phyloP scores from a whole-genome alignment of 139 green algal species.

The Chlamydomonas eustigma region DNA sequence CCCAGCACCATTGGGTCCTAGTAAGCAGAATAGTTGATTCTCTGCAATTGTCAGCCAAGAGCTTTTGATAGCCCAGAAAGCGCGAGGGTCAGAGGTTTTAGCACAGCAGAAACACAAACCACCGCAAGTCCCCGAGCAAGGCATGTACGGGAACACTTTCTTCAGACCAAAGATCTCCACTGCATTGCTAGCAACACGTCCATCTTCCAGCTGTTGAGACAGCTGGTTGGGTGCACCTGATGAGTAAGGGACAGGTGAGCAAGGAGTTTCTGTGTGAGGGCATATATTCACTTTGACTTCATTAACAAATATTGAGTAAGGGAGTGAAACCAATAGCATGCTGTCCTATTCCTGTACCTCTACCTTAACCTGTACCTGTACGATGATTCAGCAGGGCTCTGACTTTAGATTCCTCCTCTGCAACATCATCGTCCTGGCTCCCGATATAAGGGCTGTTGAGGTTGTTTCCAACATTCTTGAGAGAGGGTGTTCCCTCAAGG shows the following conservation, averaged over 20 bases:
- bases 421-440: constrained; percentile 54
- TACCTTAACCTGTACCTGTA: constrained; percentile 29
- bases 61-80: constrained; percentile 77
- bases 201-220: too few relatives aligned
- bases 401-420: constrained; percentile 61
- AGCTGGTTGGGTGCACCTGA: too few relatives aligned
- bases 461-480: constrained; percentile 12
- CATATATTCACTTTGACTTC: too few relatives aligned
- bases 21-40: constrained; percentile 77
- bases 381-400: constrained; percentile 46
- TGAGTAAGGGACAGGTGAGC: too few relatives aligned
- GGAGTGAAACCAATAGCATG: too few relatives aligned
- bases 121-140: not conserved
- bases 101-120: constrained; percentile 26
- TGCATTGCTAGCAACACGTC: too few relatives aligned
- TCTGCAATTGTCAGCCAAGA: constrained; percentile 77
- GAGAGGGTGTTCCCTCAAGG: not conserved
- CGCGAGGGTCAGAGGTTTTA: constrained; percentile 4
- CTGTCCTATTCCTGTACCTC: too few relatives aligned
- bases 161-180: constrained; percentile 83
- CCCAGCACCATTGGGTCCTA: constrained; percentile 67
- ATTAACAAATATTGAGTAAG: too few relatives aligned
- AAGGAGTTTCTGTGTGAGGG: too few relatives aligned
- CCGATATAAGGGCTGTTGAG: not conserved
- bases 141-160: constrained; percentile 26